Base-by-base conservation (phyloP, 2,329 filamentous ascomycete genomes). In the Phaeomoniella chlamydospora region DNA sequence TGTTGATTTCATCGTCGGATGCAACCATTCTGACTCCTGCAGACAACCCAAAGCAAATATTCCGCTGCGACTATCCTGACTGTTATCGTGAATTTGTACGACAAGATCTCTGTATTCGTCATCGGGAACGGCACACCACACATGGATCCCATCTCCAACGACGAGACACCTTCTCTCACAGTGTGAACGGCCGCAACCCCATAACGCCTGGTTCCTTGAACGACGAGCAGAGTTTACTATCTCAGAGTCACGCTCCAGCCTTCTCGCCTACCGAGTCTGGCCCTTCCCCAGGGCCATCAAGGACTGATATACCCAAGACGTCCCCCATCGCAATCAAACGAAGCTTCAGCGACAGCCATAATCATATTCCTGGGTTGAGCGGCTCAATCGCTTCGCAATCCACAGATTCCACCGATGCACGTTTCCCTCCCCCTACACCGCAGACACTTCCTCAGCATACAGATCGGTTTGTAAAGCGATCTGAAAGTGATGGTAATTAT, bases 11-110 rank as follows among this genome's bases (percentile, higher is more conserved):
- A n/a, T n/a, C n/a, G n/a, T n/a, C n/a, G n/a, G n/a, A n/a, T n/a
- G n/a, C n/a, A n/a, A n/a, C n/a, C n/a, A n/a, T n/a, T 9, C 32
- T 34, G 17, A 34, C 16, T 18, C n/a, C 13, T 22, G 15, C 26
- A 85, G 81, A 96, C 60, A 80, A 83, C 39, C 88, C 88, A 13
- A 94, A 94, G 60, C 84, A 92, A 53, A 93, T 94, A 37, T 96
- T 93, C 55, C 75, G 76, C 51, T 96, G 90, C 64, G 84, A 92
- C 52, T 94, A 87, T 49, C 83, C 84, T 14, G 85, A 87, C 51
- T 98, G 90, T 58, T 75, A 78, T 41, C 80, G 88, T 35, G 79
- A 82, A 18, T 98, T 96, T 61, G 88, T 96, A 39, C 77, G 90
- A 43, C 84, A 92, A 45, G 90, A 98, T 56, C 68, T 98, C 39